Evolutionary conservation across 192 early-diverging fungal genomes (phyloP), one percentile per base, ranked within the genome.

Genomic region (Gryganskiella cystojenkinii): DNA sequence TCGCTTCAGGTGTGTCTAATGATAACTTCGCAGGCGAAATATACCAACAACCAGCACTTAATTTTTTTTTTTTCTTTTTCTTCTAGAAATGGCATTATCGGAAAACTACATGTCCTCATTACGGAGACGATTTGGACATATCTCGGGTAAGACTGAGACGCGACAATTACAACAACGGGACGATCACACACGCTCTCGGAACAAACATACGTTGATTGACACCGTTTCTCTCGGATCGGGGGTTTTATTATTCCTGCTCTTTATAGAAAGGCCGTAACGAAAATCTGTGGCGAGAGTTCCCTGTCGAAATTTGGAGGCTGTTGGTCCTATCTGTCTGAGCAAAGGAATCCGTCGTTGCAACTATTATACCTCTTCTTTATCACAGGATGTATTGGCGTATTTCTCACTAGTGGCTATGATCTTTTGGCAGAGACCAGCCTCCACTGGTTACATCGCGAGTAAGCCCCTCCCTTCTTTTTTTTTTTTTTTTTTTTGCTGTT

Each of bases 311-410:
- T 57, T 45, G 20, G 47, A 31, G 60, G 64, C 25, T 76, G 73
- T 47, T 76, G 73, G 73, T 47, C 50, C 0, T 76, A 76, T 17
- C 45, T 76, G 5, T 56, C 73, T 3, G 65, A 76, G 28, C 58
- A 76, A 13, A 65, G 65, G 35, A 76, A 76, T 20, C 73, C 73
- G 0, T 76, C 60, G 15, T 53, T 76, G 4, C 73, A 76, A 45
- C 53, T 76, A 15, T 53, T 76, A 0, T 76, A 76, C 60, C 44
- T 76, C 17, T 76, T 76, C 53, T 76, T 76, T 22, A 76, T 76
- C 24, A 68, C 73, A n/a, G 73, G 64, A 67, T 46, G 65, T 28
- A 76, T 76, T 25, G 60, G 52, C 2, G 52, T 59, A 15, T 76
- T 76, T 51, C 27, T 76, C 50, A 30, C 19, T 8, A 57, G 73